A percentile compares a stretch with the other conserved stretches of the same genome.
These are phyloP conservation scores for Candida tammaniensis DNA, from an alignment of 805 yeast species.

Conservation along the genomic window DNA sequence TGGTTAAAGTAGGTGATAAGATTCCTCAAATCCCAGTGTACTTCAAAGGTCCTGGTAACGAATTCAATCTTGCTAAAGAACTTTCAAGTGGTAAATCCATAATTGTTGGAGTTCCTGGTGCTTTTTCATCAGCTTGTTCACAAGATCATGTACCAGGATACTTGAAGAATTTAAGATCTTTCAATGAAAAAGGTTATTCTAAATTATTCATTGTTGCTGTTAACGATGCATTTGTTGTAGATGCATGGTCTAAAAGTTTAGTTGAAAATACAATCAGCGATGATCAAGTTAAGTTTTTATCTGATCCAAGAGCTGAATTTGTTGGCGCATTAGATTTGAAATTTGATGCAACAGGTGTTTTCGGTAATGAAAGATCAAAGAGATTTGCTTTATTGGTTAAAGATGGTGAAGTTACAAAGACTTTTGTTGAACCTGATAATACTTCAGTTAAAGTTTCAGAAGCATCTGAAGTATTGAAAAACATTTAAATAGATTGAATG, in stretches of 20 bases:
- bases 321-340: conserved; percentile 59
- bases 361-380: conserved; percentile 73
- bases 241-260: conserved; percentile 65
- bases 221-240: conserved; percentile 82
- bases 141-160: conserved; percentile 75
- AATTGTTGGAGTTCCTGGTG: conserved; percentile 51
- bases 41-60: conserved; percentile 65
- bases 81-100: conserved; percentile 31
- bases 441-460: conserved; percentile 59
- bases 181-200: conserved; percentile 64
- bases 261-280: conserved; percentile 19
- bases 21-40: conserved; percentile 58
- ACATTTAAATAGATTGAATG: conserved; percentile 16
- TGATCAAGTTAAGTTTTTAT: conserved; percentile 54
- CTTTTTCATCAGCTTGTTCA: conserved; percentile 79
- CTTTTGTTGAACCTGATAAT: conserved; percentile 80
- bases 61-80: conserved; percentile 53
- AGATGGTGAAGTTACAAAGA: conserved; percentile 65
- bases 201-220: conserved; percentile 70
- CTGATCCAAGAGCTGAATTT: conserved; percentile 80
- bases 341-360: conserved; percentile 73
- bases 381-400: conserved; percentile 76
- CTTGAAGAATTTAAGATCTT: conserved; percentile 46
- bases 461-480: conserved; percentile 43
- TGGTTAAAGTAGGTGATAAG: conserved; percentile 47